Conservation (phyloP, 306 rosid genomes). For the Castanea mollissima region DNA sequence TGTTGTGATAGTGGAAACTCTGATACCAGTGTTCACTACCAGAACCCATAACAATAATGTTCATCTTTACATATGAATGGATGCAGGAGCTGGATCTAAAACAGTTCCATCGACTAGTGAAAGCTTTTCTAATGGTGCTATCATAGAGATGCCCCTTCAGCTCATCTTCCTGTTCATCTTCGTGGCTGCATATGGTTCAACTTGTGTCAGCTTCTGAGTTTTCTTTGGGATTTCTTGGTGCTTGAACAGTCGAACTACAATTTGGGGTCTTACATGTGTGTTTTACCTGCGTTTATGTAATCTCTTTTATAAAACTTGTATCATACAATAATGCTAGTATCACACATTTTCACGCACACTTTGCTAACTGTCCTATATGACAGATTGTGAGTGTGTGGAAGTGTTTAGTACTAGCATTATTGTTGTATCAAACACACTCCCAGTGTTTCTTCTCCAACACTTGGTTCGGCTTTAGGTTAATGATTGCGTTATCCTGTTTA, state of each 20-base stretch:
- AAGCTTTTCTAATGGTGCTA: neutral
- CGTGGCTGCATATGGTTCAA: neutral
- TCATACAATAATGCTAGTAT: too few species aligned
- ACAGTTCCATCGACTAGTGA: neutral
- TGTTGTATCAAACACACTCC: neutral
- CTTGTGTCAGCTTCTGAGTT: neutral
- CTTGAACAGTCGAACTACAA: neutral
- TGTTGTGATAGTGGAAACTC: too few species aligned
- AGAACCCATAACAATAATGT: neutral
- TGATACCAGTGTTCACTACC: neutral
- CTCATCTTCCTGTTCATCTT: neutral
- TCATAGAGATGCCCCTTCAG: neutral
- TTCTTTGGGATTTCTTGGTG: neutral
- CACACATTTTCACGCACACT: too few species aligned
- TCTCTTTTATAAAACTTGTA: neutral
- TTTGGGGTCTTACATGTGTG: neutral
- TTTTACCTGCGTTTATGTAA: neutral
- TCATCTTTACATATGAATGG: neutral
- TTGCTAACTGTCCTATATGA: too few species aligned
- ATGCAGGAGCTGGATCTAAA: slow-evolving; percentile 2
- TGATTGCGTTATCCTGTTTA: neutral
- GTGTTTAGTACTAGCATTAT: neutral
- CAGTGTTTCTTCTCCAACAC: neutral
- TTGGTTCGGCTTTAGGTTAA: neutral
- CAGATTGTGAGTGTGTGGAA: too few species aligned